phyloP scores from a whole-genome alignment of 805 yeast genomes.

The Isabelozyma pseudorhagii region DNA sequence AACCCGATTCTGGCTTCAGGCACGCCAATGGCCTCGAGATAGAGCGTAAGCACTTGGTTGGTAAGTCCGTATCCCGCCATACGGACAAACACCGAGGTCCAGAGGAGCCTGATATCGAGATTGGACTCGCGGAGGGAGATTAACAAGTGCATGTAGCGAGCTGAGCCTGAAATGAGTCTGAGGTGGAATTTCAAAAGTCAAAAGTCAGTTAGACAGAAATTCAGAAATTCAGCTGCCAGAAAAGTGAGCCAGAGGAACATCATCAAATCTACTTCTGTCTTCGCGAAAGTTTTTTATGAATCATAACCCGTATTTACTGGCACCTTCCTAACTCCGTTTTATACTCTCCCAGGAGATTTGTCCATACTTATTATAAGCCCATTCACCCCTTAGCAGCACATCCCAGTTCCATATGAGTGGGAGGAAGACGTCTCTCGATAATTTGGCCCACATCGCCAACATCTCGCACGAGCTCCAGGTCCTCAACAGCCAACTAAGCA shows the following conservation, averaged over 20 bases:
- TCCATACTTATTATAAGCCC: too few relatives aligned
- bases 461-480: conserved; percentile 39
- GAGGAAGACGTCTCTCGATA: conserved; percentile 32
- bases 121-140: conserved; percentile 36
- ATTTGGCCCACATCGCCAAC: conserved; percentile 42
- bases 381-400: neutral
- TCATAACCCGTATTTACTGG: too few relatives aligned
- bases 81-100: conserved; percentile 68
- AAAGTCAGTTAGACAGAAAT: too few relatives aligned
- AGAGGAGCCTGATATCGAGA: conserved; percentile 58
- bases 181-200: neutral
- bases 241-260: too few relatives aligned
- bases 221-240: too few relatives aligned
- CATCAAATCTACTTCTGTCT: too few relatives aligned
- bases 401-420: conserved; percentile 11
- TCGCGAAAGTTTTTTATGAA: too few relatives aligned
- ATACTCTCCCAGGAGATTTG: too few relatives aligned
- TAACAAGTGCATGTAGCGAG: conserved; percentile 26
- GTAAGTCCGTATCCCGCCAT: conserved; percentile 75
- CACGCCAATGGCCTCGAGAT: conserved; percentile 52
- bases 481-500: conserved; percentile 11
- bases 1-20: conserved; percentile 62
- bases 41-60: conserved; percentile 73
- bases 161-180: neutral
- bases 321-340: too few relatives aligned